These are phyloP conservation scores for Carnegiea gigantea DNA, from an alignment of 179 eudicot species.

Conservation along the genomic window DNA sequence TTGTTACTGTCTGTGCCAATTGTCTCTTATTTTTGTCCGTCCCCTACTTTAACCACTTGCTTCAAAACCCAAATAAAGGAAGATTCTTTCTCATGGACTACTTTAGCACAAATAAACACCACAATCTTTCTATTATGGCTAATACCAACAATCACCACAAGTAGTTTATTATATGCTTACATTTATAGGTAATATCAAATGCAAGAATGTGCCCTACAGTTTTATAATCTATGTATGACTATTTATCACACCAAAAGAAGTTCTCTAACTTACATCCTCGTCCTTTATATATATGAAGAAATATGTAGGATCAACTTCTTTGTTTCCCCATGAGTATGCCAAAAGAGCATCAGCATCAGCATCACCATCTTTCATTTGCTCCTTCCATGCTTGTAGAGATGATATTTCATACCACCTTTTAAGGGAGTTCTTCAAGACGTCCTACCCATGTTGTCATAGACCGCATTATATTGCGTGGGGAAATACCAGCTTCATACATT, in stretches of 20 bases:
- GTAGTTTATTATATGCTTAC: background rate
- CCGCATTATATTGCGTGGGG: background rate
- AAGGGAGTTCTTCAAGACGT: background rate
- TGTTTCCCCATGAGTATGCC: background rate
- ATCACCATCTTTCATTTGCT: background rate
- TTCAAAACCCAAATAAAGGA: no score
- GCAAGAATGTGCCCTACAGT: conserved; percentile 4
- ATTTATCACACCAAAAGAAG: background rate
- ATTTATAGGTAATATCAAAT: conserved; percentile 16
- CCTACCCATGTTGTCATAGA: background rate
- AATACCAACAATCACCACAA: background rate
- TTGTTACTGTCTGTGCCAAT: no score
- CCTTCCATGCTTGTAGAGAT: background rate
- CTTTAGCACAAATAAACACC: conserved; percentile 7
- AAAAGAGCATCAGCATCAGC: background rate
- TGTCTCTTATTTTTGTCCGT: no score
- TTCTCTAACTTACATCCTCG: background rate
- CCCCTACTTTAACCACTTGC: no score
- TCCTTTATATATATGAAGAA: background rate
- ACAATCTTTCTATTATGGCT: background rate
- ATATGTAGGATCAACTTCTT: background rate
- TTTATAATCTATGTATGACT: background rate
- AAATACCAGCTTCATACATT: background rate
- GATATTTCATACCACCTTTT: conserved; percentile 9
- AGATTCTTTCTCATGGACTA: background rate